phyloP scores from a whole-genome alignment of 176 grass and related monocot species.

The Oryza brachyantha region DNA sequence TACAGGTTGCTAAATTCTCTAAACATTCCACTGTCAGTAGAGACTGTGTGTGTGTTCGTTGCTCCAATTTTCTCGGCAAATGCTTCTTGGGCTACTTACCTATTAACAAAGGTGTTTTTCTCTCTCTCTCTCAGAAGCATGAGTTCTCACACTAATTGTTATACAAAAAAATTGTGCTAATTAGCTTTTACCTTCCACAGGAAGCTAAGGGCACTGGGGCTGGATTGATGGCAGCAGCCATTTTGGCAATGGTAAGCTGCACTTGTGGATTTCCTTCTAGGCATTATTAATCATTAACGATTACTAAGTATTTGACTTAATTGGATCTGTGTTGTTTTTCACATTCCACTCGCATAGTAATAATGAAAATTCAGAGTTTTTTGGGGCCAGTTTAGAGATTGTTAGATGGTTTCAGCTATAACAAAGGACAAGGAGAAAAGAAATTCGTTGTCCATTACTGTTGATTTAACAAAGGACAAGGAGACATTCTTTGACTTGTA shows the following conservation, averaged over 20 bases:
- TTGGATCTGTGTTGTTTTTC: neutral
- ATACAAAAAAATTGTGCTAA: slow-evolving; percentile 1
- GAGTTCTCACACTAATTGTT: neutral
- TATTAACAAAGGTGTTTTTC: slow-evolving; percentile 89
- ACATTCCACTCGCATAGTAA: neutral
- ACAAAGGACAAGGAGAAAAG: neutral
- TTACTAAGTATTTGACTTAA: neutral
- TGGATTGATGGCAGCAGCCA: slow-evolving; percentile 86
- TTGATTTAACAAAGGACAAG: no score
- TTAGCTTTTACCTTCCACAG: slow-evolving; percentile 34
- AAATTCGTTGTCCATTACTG: neutral
- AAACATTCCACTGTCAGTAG: slow-evolving; percentile 93
- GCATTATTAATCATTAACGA: slow-evolving; percentile 15
- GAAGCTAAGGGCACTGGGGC: slow-evolving; percentile 98
- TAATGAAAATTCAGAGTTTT: slow-evolving; percentile 9
- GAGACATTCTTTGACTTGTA: no score
- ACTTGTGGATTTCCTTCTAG: neutral
- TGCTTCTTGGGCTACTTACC: slow-evolving; percentile 95
- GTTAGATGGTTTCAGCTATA: slow-evolving; percentile 3
- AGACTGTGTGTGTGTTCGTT: slow-evolving; percentile 99
- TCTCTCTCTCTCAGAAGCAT: slow-evolving; percentile 14
- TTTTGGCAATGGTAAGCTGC: slow-evolving; percentile 76
- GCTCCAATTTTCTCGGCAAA: slow-evolving; percentile 97
- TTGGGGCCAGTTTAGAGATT: neutral
- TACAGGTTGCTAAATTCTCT: slow-evolving; percentile 78